These are phyloP conservation scores for Thermothielavioides terrestris DNA, from an alignment of 495 filamentous ascomycete genomes.

Conservation along the genomic window DNA sequence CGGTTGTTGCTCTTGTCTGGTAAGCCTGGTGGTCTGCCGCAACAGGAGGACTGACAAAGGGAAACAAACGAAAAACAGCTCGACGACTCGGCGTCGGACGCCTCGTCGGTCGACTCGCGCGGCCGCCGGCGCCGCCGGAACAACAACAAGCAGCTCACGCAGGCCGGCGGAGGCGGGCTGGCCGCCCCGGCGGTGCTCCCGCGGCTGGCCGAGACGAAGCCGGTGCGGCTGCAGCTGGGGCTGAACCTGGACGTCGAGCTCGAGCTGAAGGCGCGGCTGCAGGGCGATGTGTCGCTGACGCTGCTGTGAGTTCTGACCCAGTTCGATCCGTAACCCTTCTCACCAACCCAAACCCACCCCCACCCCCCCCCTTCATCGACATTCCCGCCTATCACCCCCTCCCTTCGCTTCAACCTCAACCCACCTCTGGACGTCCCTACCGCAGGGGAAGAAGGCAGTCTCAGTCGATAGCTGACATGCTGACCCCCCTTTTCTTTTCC, in stretches of 20 bases:
- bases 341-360: no score
- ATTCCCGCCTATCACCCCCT: no score
- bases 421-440: no score
- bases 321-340: no score
- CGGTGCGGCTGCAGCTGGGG: constrained; percentile 26
- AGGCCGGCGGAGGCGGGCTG: constrained; percentile 5
- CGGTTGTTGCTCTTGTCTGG: no score
- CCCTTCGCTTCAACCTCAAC: no score
- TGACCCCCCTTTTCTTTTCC: not conserved
- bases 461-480: no score
- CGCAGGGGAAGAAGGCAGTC: no score
- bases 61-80: constrained; percentile 9
- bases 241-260: constrained; percentile 31
- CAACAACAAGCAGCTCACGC: constrained; percentile 19
- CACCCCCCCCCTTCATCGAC: no score
- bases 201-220: constrained; percentile 26
- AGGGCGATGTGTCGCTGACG: constrained; percentile 29
- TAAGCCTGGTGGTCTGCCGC: no score
- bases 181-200: constrained; percentile 9
- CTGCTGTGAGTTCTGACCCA: constrained; percentile 28
- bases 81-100: constrained; percentile 22
- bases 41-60: no score
- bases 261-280: constrained; percentile 28
- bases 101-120: constrained; percentile 23
- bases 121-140: constrained; percentile 20